phyloP scores from a whole-genome alignment of 768 basidiomycete genomes.

The Leccinum subgranulosum region DNA sequence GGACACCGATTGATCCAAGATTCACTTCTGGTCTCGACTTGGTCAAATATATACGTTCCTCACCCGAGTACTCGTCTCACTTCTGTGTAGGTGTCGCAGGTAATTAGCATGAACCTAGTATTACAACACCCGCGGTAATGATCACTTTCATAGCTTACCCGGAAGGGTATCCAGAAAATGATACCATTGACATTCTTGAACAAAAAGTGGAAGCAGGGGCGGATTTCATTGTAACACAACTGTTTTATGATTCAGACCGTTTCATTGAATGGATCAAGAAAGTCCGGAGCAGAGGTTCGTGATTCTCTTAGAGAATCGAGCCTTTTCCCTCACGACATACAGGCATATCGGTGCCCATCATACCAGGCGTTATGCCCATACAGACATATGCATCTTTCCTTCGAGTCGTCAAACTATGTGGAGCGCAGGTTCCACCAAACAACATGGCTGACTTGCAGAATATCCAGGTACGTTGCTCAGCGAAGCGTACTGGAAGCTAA shows the following conservation, averaged over 20 bases:
- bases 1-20: conserved; percentile 79
- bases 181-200: conserved; percentile 68
- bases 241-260: conserved; percentile 93
- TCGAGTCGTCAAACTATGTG: conserved; percentile 86
- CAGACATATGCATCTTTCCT: conserved; percentile 95
- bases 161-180: conserved; percentile 75
- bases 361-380: conserved; percentile 97
- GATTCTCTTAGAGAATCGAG: neutral
- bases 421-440: conserved; percentile 65
- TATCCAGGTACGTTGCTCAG: conserved; percentile 59
- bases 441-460: conserved; percentile 66
- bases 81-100: conserved; percentile 97
- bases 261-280: conserved; percentile 78
- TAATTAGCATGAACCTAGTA: conserved; percentile 25
- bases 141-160: conserved; percentile 66
- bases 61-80: conserved; percentile 70
- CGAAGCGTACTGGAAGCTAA: neutral
- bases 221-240: conserved; percentile 92
- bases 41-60: conserved; percentile 82
- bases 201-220: conserved; percentile 92
- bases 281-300: conserved; percentile 68
- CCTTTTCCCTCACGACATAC: conserved; percentile 8
- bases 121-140: neutral
- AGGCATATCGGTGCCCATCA: conserved; percentile 89
- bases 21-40: conserved; percentile 87